Percentiles rank a stretch among this genome's conserved stretches.
These are phyloP conservation scores for Aureobasidium subglaciale DNA, from an alignment of 2,329 filamentous ascomycete species.

Conservation along the genomic window DNA sequence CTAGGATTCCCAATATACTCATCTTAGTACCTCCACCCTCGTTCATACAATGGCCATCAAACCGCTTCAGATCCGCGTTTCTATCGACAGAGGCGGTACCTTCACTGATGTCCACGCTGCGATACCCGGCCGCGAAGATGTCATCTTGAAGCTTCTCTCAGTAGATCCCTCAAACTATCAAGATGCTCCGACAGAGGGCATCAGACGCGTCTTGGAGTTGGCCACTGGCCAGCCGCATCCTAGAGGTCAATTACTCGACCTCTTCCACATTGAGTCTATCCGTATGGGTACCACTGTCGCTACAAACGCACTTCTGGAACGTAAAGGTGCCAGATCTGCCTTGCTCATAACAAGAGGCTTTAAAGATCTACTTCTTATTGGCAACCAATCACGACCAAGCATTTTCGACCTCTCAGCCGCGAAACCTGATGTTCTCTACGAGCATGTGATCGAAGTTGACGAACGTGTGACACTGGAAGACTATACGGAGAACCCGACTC, in stretches of 20 bases:
- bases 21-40: background rate
- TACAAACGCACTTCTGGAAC: constrained; percentile 27
- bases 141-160: constrained; percentile 27
- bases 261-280: constrained; percentile 20
- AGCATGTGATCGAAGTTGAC: constrained; percentile 21
- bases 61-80: constrained; percentile 8
- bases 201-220: constrained; percentile 23
- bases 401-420: constrained; percentile 25
- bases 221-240: constrained; percentile 19
- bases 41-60: constrained; percentile 11
- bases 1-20: background rate
- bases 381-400: constrained; percentile 28
- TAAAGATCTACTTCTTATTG: constrained; percentile 26
- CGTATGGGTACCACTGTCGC: constrained; percentile 28
- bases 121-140: constrained; percentile 17
- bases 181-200: constrained; percentile 27
- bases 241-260: constrained; percentile 18
- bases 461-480: constrained; percentile 29
- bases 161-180: constrained; percentile 26
- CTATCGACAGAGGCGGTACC: constrained; percentile 15
- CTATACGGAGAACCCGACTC: constrained; percentile 25
- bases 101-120: constrained; percentile 13
- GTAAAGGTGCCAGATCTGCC: constrained; percentile 26
- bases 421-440: constrained; percentile 21
- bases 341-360: constrained; percentile 27